Percentiles rank a stretch among this genome's conserved stretches.
Evolutionary conservation across 306 rosid species (phyloP).

Genomic region (Prosopis cineraria): DNA sequence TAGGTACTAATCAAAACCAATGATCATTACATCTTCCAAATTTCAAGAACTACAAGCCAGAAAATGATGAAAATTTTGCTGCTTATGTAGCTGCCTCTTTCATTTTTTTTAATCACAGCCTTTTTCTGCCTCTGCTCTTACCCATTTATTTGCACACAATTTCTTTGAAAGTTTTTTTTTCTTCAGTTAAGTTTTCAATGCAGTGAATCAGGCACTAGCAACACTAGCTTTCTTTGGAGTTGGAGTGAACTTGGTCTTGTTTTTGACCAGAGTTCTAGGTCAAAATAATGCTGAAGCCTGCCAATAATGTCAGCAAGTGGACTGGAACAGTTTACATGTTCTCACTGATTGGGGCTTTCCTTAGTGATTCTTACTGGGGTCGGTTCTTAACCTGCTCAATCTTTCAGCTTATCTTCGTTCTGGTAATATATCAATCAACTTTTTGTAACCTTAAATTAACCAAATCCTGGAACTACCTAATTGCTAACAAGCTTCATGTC

Average conservation of each 20-base stretch:
- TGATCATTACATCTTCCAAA: background rate
- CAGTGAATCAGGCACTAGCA: constrained; percentile 71
- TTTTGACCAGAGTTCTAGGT: constrained; percentile 61
- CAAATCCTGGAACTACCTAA: background rate
- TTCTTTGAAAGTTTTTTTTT: background rate
- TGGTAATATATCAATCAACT: constrained; percentile 31
- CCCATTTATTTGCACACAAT: background rate
- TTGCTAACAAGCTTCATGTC: background rate
- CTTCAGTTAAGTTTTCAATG: constrained; percentile 13
- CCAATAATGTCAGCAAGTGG: constrained; percentile 68
- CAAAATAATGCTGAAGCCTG: constrained; percentile 62
- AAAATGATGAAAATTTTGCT: background rate
- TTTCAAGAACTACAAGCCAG: background rate
- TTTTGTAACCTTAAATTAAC: background rate
- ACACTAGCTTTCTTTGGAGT: constrained; percentile 74
- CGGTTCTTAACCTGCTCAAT: constrained; percentile 60
- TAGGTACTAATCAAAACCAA: constrained; percentile 43
- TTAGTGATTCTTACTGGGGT: constrained; percentile 74
- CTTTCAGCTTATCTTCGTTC: constrained; percentile 57
- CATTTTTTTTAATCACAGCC: background rate
- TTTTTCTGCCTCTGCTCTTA: background rate
- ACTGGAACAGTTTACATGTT: constrained; percentile 70
- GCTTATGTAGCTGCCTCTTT: background rate
- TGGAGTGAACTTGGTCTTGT: constrained; percentile 69
- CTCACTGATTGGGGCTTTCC: constrained; percentile 65